phyloP scores from a whole-genome alignment of 192 early-diverging fungal genomes.

The Rhizoclosmatium globosum region DNA sequence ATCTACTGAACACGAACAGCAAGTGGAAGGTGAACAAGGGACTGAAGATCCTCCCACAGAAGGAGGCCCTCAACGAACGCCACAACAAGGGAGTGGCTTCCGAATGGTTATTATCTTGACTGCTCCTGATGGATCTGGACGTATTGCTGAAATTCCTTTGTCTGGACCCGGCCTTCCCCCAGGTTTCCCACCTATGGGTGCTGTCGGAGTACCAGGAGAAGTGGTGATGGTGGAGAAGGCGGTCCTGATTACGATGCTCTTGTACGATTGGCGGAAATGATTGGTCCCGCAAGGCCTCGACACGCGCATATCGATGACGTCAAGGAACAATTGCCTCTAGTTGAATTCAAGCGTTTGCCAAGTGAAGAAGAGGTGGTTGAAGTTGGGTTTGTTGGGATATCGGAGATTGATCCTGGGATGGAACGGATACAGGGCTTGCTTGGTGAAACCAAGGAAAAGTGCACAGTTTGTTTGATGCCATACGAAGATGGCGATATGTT shows the following conservation, averaged over 20 bases:
- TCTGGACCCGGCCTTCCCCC: background rate
- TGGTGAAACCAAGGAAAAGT: conserved; percentile 51
- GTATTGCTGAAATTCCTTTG: background rate
- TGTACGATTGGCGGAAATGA: conserved; percentile 51
- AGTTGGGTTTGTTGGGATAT: background rate
- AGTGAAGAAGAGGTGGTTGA: background rate
- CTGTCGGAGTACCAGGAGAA: background rate
- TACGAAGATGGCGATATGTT: conserved; percentile 57
- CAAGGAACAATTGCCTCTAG: conserved; percentile 44
- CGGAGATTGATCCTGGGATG: background rate
- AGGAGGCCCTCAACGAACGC: background rate
- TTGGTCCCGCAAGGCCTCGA: conserved; percentile 55
- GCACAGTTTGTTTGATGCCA: conserved; percentile 54
- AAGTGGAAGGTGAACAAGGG: background rate
- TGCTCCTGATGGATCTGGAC: background rate
- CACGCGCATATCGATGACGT: conserved; percentile 50
- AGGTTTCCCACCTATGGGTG: background rate
- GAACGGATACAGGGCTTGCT: conserved; percentile 43
- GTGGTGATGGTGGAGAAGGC: conserved; percentile 15
- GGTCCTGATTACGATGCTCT: conserved; percentile 48
- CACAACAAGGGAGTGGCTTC: background rate
- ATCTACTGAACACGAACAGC: background rate
- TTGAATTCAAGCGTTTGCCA: conserved; percentile 26
- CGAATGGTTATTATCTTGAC: background rate
- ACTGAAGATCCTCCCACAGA: background rate